Evolutionary conservation across 2,329 filamentous ascomycete species (phyloP).

Genomic region (Talaromyces sp.): DNA sequence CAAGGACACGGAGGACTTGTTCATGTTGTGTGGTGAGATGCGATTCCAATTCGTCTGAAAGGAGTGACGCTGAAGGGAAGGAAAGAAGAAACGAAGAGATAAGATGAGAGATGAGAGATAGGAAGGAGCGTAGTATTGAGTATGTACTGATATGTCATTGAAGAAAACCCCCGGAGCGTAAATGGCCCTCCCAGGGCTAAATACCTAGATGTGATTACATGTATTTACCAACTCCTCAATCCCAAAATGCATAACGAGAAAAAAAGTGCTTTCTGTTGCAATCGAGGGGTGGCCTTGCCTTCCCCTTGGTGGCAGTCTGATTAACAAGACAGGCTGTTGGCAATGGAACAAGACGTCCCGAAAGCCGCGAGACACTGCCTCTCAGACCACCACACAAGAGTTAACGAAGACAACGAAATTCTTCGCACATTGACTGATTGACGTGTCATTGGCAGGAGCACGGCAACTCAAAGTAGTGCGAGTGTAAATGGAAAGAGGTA

Average conservation of each 20-base stretch:
- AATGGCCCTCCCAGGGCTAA: too few relatives aligned
- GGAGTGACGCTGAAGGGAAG: slow-evolving; percentile 5
- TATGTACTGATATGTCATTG: too few relatives aligned
- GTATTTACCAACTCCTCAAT: slow-evolving; percentile 29
- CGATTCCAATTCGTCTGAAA: too few relatives aligned
- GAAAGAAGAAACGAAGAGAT: neutral
- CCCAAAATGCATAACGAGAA: slow-evolving; percentile 29
- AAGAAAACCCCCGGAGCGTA: too few relatives aligned
- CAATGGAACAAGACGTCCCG: slow-evolving; percentile 39
- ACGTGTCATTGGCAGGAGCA: slow-evolving; percentile 78
- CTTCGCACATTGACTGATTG: slow-evolving; percentile 97
- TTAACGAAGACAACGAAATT: slow-evolving; percentile 53
- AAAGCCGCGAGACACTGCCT: slow-evolving; percentile 22
- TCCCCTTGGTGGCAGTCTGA: slow-evolving; percentile 31
- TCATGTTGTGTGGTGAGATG: slow-evolving; percentile 5
- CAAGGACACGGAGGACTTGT: neutral
- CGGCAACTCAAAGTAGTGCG: slow-evolving; percentile 99
- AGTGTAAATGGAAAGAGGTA: too few relatives aligned
- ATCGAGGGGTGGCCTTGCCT: slow-evolving; percentile 34
- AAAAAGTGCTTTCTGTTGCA: slow-evolving; percentile 11
- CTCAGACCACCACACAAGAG: slow-evolving; percentile 31
- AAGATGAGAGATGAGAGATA: neutral
- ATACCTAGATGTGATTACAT: neutral
- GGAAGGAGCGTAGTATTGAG: too few relatives aligned
- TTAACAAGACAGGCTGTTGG: slow-evolving; percentile 25